Percentiles rank a stretch among this genome's conserved stretches.
phyloP scores from a whole-genome alignment of 495 filamentous ascomycete genomes.

The Hyaloscypha finlandica region DNA sequence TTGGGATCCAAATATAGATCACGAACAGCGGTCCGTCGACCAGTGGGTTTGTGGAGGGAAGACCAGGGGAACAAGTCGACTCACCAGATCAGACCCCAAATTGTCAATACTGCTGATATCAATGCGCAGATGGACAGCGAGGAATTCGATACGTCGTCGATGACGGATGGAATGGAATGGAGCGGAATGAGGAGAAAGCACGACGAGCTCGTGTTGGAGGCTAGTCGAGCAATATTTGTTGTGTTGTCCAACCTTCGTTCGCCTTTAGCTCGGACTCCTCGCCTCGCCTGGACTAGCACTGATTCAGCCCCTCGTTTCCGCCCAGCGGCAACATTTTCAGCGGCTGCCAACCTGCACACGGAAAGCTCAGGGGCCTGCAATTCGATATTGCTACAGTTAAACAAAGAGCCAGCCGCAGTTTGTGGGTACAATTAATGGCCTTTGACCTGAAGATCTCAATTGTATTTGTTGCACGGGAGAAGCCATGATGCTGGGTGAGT shows the following conservation, averaged over 20 bases:
- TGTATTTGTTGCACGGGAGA: neutral
- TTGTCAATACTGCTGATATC: neutral
- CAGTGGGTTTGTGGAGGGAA: neutral
- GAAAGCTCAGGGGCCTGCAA: neutral
- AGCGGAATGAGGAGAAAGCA: neutral
- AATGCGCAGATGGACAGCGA: neutral
- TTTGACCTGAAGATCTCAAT: neutral
- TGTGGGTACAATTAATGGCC: neutral
- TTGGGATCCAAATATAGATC: slow-evolving; percentile 28
- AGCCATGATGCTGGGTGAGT: neutral
- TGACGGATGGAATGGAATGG: neutral
- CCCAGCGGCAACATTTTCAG: neutral
- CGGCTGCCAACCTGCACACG: neutral
- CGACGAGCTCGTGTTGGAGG: neutral
- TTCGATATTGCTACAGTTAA: neutral
- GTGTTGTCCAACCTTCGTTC: neutral
- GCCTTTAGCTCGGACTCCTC: neutral
- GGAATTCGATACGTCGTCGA: neutral
- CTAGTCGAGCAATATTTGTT: neutral
- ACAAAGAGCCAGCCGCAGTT: neutral
- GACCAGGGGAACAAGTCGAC: slow-evolving; percentile 1
- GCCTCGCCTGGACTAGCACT: neutral
- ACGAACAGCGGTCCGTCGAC: neutral
- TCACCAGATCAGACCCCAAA: slow-evolving; percentile 21
- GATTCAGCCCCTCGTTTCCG: neutral